phyloP scores from a whole-genome alignment of 108 stramenopile species.

The Discostella pseudostelligera region DNA sequence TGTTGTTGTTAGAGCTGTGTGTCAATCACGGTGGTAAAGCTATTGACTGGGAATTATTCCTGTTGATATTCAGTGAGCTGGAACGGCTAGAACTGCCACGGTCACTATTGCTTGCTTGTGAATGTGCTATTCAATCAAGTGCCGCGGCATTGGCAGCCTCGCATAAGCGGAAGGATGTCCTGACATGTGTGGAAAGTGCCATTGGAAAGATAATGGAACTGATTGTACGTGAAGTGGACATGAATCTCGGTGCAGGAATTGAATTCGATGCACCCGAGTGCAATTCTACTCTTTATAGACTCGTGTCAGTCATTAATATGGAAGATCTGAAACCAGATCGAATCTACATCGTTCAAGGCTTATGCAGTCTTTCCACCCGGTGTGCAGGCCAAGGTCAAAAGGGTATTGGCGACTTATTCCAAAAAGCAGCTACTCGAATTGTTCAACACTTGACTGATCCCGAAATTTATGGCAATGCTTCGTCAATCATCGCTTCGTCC shows the following conservation, averaged over 20 bases:
- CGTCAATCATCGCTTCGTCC: slow-evolving; percentile 1
- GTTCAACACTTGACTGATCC: slow-evolving; percentile 33
- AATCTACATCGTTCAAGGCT: slow-evolving; percentile 12
- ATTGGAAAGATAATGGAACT: slow-evolving; percentile 16
- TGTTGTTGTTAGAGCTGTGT: slow-evolving; percentile 74
- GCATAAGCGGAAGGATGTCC: slow-evolving; percentile 12
- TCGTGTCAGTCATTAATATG: slow-evolving; percentile 24
- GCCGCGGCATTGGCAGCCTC: slow-evolving; percentile 24
- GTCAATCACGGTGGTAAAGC: slow-evolving; percentile 42
- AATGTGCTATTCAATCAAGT: slow-evolving; percentile 49
- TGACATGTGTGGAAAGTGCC: slow-evolving; percentile 27
- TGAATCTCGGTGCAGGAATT: slow-evolving; percentile 12
- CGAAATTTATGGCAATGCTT: slow-evolving; percentile 8
- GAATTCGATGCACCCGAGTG: slow-evolving; percentile 20
- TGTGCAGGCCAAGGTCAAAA: slow-evolving; percentile 9
- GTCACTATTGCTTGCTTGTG: slow-evolving; percentile 63
- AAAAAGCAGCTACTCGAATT: slow-evolving; percentile 20
- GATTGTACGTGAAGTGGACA: slow-evolving; percentile 17
- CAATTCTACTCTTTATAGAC: slow-evolving; percentile 22
- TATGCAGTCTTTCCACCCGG: slow-evolving; percentile 10
- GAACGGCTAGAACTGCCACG: slow-evolving; percentile 53
- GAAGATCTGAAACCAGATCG: slow-evolving; percentile 7
- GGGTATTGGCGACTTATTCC: slow-evolving; percentile 14
- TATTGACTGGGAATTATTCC: slow-evolving; percentile 57
- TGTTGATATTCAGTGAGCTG: slow-evolving; percentile 57